These are phyloP conservation scores for Emiliania huxleyi DNA, from an alignment of 78 protist genomes.

Conservation along the genomic window DNA sequence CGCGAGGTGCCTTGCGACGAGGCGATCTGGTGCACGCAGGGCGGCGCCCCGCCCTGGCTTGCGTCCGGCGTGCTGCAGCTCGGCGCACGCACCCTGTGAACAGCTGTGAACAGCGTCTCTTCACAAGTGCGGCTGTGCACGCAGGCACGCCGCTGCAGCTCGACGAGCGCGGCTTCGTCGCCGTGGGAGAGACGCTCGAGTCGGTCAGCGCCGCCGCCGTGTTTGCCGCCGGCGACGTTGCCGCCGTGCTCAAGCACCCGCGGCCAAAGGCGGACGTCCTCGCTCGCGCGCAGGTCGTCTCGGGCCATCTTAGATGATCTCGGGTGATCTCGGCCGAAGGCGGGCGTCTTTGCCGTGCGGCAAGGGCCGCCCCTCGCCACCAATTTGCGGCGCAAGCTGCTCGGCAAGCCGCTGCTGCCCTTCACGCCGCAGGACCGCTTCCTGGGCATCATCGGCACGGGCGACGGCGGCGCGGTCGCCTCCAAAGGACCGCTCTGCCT, in stretches of 20 bases:
- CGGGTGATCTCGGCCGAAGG: constrained; percentile 49
- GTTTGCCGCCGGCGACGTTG: constrained; percentile 22
- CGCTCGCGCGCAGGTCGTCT: no score
- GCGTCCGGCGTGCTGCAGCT: no score
- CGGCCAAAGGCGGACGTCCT: no score
- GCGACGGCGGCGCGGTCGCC: constrained; percentile 19
- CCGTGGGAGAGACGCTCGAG: constrained; percentile 4
- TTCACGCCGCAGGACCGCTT: constrained; percentile 15
- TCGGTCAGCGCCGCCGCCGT: constrained; percentile 29
- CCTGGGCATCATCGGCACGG: constrained; percentile 47
- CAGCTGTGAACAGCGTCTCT: no score
- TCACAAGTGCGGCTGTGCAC: no score
- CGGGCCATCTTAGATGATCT: no score
- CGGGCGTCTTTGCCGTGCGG: constrained; percentile 54
- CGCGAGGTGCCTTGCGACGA: background rate
- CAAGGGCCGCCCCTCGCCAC: background rate
- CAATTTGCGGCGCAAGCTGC: background rate
- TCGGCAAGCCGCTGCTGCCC: background rate
- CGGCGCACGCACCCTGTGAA: no score
- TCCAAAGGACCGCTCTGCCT: background rate
- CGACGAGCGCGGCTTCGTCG: constrained; percentile 23
- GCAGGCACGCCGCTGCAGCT: background rate
- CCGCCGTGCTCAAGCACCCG: constrained; percentile 7
- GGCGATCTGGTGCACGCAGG: constrained; percentile 46
- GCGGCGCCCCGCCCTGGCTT: constrained; percentile 35